Base-by-base conservation (phyloP, 1,139 yeast species). In the Trichomonascaceae sp. region DNA sequence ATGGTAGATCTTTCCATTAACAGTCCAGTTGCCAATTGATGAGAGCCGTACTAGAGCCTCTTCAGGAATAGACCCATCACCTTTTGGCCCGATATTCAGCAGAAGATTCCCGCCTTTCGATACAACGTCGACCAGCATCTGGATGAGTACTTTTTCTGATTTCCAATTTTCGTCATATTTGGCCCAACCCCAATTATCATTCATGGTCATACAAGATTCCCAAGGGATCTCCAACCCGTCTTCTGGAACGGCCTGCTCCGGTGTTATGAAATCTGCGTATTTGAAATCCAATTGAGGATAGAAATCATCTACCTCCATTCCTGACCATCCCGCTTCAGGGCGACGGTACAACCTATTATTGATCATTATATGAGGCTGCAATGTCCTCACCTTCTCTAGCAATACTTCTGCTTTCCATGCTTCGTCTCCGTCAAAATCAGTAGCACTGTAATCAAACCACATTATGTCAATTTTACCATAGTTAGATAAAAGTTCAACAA, bases 181-280 rank as follows among this genome's bases (percentile, higher is more conserved):
- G 18, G 53, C 46, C 43, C 47, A 57, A 24, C 60, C 59, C 60
- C 59, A 55, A 15, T 53, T 55, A 43, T 54, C 53, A 43, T 57
- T 56, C 39, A 55, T 44, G 17, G 59, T 56, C 51, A 56, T 45
- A 41, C 60, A 57, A 1, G 60, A 52, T 43, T 56, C 60, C 60
- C 59, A 56, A n/a, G 54, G 52, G 1, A 41, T 50, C 19, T 48
- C 49, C 24, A 56, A 46, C 3, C 58, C 58, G 1, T 50, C 36
- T 2, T 51, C 49, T 2, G 60, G 60, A 6, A 57, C 55, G 20
- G 22, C 39, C 39, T 54, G 54, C 44, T 57, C 60, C 10, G 60
- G 60, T 15, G 60, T 57, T 24, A 57, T 52, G 53, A 57, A 48
- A 45, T 56, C 60, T 15, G 58, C 60, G 43, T 56, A 57, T 30